A percentile compares a stretch with the other conserved stretches of the same genome.
phyloP scores from a whole-genome alignment of 257 asterid species.

The Phtheirospermum japonicum region DNA sequence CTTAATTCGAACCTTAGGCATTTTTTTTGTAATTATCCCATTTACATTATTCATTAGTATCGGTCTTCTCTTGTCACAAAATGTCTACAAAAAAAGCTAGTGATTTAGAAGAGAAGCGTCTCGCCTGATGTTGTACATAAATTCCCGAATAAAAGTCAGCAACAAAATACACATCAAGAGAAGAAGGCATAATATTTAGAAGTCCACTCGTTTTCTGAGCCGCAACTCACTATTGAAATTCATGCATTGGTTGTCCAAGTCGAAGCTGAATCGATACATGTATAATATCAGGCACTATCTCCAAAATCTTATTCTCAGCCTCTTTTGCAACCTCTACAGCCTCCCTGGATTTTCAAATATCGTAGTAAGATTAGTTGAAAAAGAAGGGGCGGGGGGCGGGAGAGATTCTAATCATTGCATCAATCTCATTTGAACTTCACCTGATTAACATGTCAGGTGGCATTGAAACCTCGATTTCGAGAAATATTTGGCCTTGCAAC shows the following conservation, averaged over 20 bases:
- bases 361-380: not conserved
- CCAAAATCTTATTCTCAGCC: constrained; percentile 63
- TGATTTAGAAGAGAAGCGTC: not conserved
- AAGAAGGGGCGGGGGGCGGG: not conserved
- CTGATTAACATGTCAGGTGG: constrained; percentile 58
- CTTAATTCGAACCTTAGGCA: too few species aligned
- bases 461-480: constrained; percentile 88
- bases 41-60: not conserved
- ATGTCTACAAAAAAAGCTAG: constrained; percentile 17
- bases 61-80: constrained; percentile 1
- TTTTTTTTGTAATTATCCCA: too few species aligned
- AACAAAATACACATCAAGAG: not conserved
- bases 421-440: constrained; percentile 32
- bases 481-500: constrained; percentile 73
- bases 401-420: not conserved
- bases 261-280: constrained; percentile 68
- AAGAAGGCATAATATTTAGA: not conserved
- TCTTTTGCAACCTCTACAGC: constrained; percentile 61
- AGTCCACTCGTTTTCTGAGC: not conserved
- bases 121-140: not conserved
- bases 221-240: constrained; percentile 28
- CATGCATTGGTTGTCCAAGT: constrained; percentile 59
- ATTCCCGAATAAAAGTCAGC: not conserved
- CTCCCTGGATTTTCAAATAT: constrained; percentile 45
- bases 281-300: constrained; percentile 41